A percentile compares a stretch with the other conserved stretches of the same genome.
These are phyloP conservation scores for Acacia crassicarpa DNA, from an alignment of 306 rosid species.

Conservation along the genomic window DNA sequence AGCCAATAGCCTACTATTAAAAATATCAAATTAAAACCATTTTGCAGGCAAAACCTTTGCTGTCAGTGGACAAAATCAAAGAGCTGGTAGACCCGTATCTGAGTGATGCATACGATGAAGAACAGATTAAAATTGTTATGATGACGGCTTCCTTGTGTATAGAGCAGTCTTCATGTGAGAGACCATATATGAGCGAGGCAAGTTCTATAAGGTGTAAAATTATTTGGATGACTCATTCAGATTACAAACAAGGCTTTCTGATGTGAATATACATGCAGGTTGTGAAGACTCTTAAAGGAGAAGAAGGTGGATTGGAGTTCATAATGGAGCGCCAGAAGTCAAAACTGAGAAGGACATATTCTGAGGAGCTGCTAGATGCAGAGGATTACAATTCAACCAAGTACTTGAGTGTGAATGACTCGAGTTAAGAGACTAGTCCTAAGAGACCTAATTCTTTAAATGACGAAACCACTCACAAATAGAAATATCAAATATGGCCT, in stretches of 20 bases:
- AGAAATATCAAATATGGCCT: conserved; percentile 9
- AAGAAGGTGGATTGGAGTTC: conserved; percentile 38
- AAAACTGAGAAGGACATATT: conserved; percentile 66
- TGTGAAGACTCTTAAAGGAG: conserved; percentile 57
- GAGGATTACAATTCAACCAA: conserved; percentile 88
- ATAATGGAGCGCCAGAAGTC: conserved; percentile 49
- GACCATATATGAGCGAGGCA: conserved; percentile 88
- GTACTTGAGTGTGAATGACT: conserved; percentile 40
- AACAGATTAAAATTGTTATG: conserved; percentile 59
- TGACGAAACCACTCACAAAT: not conserved
- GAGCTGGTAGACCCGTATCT: conserved; percentile 76
- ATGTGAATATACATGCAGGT: conserved; percentile 46
- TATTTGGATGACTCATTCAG: not conserved
- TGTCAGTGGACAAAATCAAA: conserved; percentile 43
- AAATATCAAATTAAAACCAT: conserved; percentile 15
- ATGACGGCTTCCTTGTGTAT: conserved; percentile 70
- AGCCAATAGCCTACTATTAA: not conserved
- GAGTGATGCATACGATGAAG: conserved; percentile 47
- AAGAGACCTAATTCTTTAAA: conserved; percentile 15
- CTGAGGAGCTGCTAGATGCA: conserved; percentile 80
- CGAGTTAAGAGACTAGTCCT: conserved; percentile 33
- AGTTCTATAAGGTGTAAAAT: conserved; percentile 17
- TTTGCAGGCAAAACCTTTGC: conserved; percentile 86
- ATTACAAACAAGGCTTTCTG: not conserved
- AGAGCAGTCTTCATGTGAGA: conserved; percentile 66